Percentiles rank a stretch among this genome's conserved stretches.
Conservation (phyloP, 202 grass and related monocot genomes). For the Saccharum hybrid region DNA sequence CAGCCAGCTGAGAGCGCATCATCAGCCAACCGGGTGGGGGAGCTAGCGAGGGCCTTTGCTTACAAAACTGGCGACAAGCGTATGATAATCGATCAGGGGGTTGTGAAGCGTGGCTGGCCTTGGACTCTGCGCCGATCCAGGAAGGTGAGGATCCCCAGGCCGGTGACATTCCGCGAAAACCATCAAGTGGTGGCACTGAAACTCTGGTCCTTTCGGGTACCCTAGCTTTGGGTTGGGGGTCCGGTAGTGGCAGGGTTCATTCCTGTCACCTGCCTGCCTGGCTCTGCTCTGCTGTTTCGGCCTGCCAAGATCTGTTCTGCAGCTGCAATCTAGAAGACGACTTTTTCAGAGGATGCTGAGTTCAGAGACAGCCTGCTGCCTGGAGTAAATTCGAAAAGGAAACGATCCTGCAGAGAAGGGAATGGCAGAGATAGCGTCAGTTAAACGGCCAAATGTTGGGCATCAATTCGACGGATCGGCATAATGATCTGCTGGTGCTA, state of each 20-base stretch:
- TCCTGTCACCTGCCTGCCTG: too few relatives aligned
- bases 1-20: neutral
- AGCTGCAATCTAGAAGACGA: neutral
- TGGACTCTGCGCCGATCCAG: neutral
- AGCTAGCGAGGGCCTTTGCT: neutral
- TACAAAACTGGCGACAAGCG: slow-evolving; percentile 5
- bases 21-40: neutral
- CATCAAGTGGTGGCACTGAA: too few relatives aligned
- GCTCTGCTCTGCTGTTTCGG: neutral
- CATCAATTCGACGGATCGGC: neutral
- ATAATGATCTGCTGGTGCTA: neutral
- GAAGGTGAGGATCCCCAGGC: slow-evolving; percentile 55
- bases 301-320: slow-evolving; percentile 4
- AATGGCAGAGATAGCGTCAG: too few relatives aligned
- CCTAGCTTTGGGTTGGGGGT: neutral
- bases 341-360: neutral
- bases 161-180: slow-evolving; percentile 52
- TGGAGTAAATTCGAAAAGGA: slow-evolving; percentile 20
- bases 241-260: too few relatives aligned
- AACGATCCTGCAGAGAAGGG: neutral
- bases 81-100: neutral
- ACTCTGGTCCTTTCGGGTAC: neutral
- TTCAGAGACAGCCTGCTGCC: neutral
- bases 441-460: slow-evolving; percentile 4
- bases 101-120: neutral